Base-by-base conservation (phyloP, 2,329 filamentous ascomycete genomes). In the Colletotrichum sp. region DNA sequence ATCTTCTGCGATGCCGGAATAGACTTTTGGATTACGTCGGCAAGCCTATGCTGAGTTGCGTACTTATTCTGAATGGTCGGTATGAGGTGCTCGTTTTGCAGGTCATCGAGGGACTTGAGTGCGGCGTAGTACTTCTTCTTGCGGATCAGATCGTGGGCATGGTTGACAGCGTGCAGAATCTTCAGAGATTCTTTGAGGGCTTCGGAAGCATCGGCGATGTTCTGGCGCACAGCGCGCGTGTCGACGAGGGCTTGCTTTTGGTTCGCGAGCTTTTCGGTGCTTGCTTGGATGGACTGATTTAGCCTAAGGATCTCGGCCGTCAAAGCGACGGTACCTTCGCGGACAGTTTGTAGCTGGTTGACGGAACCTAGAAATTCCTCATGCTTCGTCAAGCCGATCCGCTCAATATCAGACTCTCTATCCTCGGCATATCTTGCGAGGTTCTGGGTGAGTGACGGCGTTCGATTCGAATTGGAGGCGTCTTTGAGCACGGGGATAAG, bases 91-190 rank as follows among this genome's bases (percentile, higher is more conserved):
- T 99, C 96, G 84, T 98, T 98, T 83, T 99, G 96, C 55, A 99
- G 89, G 83, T 99, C 97, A 81, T 99, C 97, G 63, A 99, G 89
- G 6, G 96, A 96, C 80, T 98, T 96, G 68, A 99, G 89, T 4
- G 97, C 97, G 8, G 94, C 95, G 84, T 99, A 99, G 83, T 99
- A 98, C 80, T 96, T 98, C 86, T 98, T 98, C 86, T 95, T 96
- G 52, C 93, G 92, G 64, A 99, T 91, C 74, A 99, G 88, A 70
- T 99, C 97, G 83, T 98, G 96, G 5, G 98, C 95, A 81, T 98
- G 93, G 81, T 99, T 99, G 68, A 98, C 96, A 10, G 98, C 93
- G 73, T 96, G 94, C 49, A 99, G 87, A 44, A 99, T 97, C 82
- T 97, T 96, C 49, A 99, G 88, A 76, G 96, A 99, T 80, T 98